Base-by-base conservation (phyloP, 257 asterid genomes). In the Przewalskia tangutica region DNA sequence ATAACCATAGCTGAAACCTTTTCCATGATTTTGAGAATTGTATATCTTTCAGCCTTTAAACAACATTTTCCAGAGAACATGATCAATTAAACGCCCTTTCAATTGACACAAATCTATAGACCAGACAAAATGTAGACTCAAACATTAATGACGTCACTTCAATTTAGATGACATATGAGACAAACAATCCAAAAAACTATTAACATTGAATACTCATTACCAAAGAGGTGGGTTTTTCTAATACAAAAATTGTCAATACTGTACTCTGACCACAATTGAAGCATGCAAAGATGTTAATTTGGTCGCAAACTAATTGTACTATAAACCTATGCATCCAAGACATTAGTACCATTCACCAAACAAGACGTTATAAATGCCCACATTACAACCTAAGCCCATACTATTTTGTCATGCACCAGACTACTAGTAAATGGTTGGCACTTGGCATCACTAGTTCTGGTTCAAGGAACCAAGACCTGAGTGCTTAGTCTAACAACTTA, bases 71-170 rank as follows among this genome's bases (percentile, higher is more conserved):
- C 78, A 44, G 58, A 70, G 44, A 8, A 7, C 7, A 16, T 20
- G 62, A 55, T 56, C 40, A 11, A 18, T 44, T 18, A 38, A 38
- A 70, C 5, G 3, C 18, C 56, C 40, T 18, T 2, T 68, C 54
- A 68, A 40, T 17, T 68, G 77, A 40, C 58, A 70, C 78, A 70
- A 70, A 44, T 70, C 78, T 70, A 70, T 4, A 70, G 77, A 73
- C 42, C 59, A 48, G 79, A 73, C 38, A 73, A 71, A 73, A 20
- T 23, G 60, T 23, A 40, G 58, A 48, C 10, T 48, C 78, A 23
- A 48, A 7, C 20, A 20, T 20, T 20, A 13, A 23, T 48, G 42
- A 0, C 60, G 27, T 48, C 23, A 12, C 60, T 48, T 73, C n/a
- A 48, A 73, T 23, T 73, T 20, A 23, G 44, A 73, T 27, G 17